These are phyloP conservation scores for Arthrobotrys pseudoclavata DNA, from an alignment of 2,329 filamentous ascomycete species.

Conservation along the genomic window DNA sequence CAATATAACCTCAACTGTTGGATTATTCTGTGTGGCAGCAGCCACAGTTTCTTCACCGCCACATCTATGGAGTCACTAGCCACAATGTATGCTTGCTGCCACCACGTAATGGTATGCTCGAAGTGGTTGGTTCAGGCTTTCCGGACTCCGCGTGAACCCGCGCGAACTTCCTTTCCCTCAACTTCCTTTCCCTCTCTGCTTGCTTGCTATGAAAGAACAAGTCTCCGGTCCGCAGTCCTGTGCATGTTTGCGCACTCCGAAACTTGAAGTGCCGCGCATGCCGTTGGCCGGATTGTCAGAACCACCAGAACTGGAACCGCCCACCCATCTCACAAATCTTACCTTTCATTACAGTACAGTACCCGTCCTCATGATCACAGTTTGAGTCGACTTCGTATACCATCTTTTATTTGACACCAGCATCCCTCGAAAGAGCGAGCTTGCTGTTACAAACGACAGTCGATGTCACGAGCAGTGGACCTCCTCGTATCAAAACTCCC, in stretches of 20 bases:
- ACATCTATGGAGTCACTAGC: neutral
- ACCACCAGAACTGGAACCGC: neutral
- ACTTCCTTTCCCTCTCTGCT: constrained; percentile 6
- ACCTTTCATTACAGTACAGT: neutral
- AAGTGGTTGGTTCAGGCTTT: constrained; percentile 25
- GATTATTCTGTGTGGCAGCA: constrained; percentile 15
- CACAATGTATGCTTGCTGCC: constrained; percentile 35
- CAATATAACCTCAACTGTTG: constrained; percentile 6
- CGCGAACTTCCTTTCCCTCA: constrained; percentile 23
- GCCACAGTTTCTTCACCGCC: neutral
- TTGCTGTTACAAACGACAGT: constrained; percentile 16
- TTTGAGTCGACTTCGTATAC: constrained; percentile 2
- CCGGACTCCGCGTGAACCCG: constrained; percentile 40
- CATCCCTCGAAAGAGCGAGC: constrained; percentile 15
- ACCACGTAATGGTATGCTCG: constrained; percentile 31
- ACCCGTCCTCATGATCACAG: constrained; percentile 11
- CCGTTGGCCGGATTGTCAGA: constrained; percentile 2
- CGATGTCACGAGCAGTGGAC: constrained; percentile 56
- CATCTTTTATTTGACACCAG: neutral
- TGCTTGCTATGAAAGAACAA: constrained; percentile 13
- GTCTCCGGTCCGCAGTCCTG: constrained; percentile 16
- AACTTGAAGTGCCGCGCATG: constrained; percentile 30
- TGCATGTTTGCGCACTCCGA: constrained; percentile 18
- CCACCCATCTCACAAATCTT: constrained; percentile 5
- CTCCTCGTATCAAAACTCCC: constrained; percentile 55